phyloP scores from a whole-genome alignment of 2,329 filamentous ascomycete species.

The Emmonsiellopsis sp. region DNA sequence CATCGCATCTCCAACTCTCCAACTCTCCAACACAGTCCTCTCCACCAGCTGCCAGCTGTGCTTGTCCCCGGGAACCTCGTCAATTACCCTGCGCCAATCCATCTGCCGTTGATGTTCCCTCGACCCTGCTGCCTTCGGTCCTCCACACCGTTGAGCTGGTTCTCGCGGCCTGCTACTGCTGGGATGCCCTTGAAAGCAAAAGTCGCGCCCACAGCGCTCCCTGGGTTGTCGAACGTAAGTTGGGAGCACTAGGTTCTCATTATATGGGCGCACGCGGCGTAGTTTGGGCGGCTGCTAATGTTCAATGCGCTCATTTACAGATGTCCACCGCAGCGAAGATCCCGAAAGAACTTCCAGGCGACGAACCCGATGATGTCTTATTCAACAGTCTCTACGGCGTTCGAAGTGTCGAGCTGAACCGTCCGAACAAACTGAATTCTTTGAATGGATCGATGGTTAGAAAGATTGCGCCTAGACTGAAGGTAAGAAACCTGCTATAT shows the following conservation, averaged over 20 bases:
- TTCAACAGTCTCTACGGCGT: slow-evolving; percentile 86
- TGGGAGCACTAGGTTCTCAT: slow-evolving; percentile 6
- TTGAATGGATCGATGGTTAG: slow-evolving; percentile 90
- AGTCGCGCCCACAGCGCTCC: slow-evolving; percentile 53
- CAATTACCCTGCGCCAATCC: neutral
- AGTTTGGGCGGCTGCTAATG: neutral
- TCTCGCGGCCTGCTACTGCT: slow-evolving; percentile 34
- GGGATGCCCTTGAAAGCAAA: slow-evolving; percentile 77
- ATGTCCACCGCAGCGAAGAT: slow-evolving; percentile 32
- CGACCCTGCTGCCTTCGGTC: slow-evolving; percentile 30
- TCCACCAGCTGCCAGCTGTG: neutral
- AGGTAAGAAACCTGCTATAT: slow-evolving; percentile 30
- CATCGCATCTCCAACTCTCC: neutral
- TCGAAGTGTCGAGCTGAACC: slow-evolving; percentile 87
- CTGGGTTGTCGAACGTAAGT: slow-evolving; percentile 45
- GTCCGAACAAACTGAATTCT: slow-evolving; percentile 83
- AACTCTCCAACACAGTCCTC: neutral
- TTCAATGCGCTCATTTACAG: slow-evolving; percentile 19
- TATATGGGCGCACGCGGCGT: neutral
- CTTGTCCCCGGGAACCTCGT: neutral
- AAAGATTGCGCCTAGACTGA: slow-evolving; percentile 81
- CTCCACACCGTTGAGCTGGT: slow-evolving; percentile 37
- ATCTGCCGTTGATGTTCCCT: slow-evolving; percentile 33
- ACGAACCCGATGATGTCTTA: slow-evolving; percentile 82
- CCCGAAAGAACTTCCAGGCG: slow-evolving; percentile 51